These are phyloP conservation scores for Poterioochromonas sp. DNA, from an alignment of 352 stramenopile species.

Conservation along the genomic window DNA sequence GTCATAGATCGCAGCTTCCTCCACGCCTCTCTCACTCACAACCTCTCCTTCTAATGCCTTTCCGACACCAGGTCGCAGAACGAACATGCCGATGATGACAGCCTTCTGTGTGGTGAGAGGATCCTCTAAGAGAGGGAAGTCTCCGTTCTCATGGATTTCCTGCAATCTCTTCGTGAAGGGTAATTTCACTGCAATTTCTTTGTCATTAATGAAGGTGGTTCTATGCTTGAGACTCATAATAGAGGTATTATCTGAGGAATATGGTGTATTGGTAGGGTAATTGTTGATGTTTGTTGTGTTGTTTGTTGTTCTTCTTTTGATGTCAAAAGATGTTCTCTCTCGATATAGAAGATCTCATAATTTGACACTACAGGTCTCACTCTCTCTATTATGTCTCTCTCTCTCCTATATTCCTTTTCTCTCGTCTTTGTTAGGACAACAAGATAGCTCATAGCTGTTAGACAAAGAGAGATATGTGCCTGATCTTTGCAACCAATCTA, in stretches of 20 bases:
- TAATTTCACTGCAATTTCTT: background rate
- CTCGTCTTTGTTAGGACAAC: no score
- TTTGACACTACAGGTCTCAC: no score
- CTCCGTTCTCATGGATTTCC: background rate
- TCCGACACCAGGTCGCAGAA: background rate
- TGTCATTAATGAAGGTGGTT: background rate
- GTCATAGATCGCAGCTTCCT: background rate
- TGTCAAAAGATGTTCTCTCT: no score
- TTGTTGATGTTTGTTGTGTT: no score
- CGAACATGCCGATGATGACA: conserved; percentile 16
- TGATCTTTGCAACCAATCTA: no score
- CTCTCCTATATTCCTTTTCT: no score
- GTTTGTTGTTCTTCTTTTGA: no score
- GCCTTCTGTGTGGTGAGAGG: background rate
- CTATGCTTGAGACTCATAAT: background rate
- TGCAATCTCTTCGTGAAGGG: background rate
- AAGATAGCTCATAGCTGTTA: no score
- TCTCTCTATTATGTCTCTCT: no score
- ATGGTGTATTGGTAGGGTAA: no score
- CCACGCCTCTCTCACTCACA: background rate
- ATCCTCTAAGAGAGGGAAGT: background rate
- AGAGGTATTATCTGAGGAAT: background rate
- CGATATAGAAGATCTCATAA: no score
- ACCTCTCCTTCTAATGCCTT: background rate
- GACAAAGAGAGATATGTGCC: no score